Conservation (phyloP, 1,139 yeast genomes). For the Wickerhamomyces sp. region DNA sequence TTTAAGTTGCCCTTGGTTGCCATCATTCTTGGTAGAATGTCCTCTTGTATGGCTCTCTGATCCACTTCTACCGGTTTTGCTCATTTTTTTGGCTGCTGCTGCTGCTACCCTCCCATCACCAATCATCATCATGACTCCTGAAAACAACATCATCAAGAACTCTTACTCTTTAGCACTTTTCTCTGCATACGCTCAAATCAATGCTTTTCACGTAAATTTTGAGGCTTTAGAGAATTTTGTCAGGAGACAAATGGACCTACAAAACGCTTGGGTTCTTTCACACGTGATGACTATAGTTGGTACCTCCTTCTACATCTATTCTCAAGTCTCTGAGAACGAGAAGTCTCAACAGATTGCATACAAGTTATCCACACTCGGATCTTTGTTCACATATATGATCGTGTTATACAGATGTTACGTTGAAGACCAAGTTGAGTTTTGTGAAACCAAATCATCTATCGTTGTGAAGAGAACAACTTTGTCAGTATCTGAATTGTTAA, state of each 20-base stretch:
- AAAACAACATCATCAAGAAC: too few species aligned
- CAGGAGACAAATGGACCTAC: conserved; percentile 11
- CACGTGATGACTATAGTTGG: conserved; percentile 18
- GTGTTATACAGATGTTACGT: conserved; percentile 28
- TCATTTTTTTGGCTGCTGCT: too few species aligned
- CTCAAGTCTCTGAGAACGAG: conserved; percentile 2
- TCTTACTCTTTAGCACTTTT: too few species aligned
- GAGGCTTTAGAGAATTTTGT: not conserved
- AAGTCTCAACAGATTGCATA: conserved; percentile 18
- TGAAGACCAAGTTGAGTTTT: conserved; percentile 11
- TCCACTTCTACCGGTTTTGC: too few species aligned
- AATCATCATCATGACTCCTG: too few species aligned
- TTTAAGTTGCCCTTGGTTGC: too few species aligned
- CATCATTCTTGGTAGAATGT: too few species aligned
- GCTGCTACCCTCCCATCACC: too few species aligned
- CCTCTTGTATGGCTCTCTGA: too few species aligned
- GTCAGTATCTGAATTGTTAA: conserved; percentile 32
- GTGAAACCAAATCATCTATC: conserved; percentile 11
- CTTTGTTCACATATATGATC: conserved; percentile 29
- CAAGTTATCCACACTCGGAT: conserved; percentile 22
- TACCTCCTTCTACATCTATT: conserved; percentile 7
- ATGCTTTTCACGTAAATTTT: too few species aligned
- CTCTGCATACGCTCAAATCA: too few species aligned
- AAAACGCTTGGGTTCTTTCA: conserved; percentile 20
- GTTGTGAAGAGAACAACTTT: conserved; percentile 7